These are phyloP conservation scores for Neonectria magnoliae DNA, from an alignment of 2,329 filamentous ascomycete genomes.

Conservation along the genomic window DNA sequence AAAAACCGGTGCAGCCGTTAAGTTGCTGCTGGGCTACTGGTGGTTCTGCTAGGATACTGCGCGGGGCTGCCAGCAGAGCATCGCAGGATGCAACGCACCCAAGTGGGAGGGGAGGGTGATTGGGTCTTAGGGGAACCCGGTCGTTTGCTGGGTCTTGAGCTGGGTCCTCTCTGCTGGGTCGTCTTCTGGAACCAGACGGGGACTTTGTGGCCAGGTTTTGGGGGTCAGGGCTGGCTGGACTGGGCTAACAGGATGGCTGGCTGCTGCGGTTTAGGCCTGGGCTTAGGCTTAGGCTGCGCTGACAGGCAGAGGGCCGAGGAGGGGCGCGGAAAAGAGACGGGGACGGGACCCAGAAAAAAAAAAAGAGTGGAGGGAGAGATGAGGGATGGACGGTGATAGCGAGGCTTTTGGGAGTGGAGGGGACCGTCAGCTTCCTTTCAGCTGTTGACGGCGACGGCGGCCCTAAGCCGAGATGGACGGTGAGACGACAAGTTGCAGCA, in stretches of 20 bases:
- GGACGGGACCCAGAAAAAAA: conserved; percentile 13
- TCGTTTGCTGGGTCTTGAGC: background rate
- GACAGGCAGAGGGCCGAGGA: conserved; percentile 15
- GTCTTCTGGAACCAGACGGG: conserved; percentile 11
- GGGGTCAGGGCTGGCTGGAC: conserved; percentile 26
- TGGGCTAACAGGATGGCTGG: conserved; percentile 17
- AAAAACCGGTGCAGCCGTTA: conserved; percentile 27
- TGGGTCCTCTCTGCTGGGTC: background rate
- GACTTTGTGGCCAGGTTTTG: conserved; percentile 13
- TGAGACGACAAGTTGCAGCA: conserved; percentile 13
- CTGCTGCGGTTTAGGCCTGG: background rate
- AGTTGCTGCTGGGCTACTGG: conserved; percentile 38
- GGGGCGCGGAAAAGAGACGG: conserved; percentile 22
- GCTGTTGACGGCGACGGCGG: conserved; percentile 24
- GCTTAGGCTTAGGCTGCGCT: conserved; percentile 23
- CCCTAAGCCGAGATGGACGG: conserved; percentile 4
- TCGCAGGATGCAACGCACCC: conserved; percentile 47
- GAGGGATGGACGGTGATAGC: conserved; percentile 5
- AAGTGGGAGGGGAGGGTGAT: conserved; percentile 37
- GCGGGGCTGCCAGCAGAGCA: conserved; percentile 47
- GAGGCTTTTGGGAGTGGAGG: conserved; percentile 30
- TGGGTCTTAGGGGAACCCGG: conserved; percentile 29
- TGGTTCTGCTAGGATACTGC: conserved; percentile 41
- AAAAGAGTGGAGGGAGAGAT: conserved; percentile 19
- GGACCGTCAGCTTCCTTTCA: conserved; percentile 29